phyloP scores from a whole-genome alignment of 257 asterid species.

The Cruciata laevipes region DNA sequence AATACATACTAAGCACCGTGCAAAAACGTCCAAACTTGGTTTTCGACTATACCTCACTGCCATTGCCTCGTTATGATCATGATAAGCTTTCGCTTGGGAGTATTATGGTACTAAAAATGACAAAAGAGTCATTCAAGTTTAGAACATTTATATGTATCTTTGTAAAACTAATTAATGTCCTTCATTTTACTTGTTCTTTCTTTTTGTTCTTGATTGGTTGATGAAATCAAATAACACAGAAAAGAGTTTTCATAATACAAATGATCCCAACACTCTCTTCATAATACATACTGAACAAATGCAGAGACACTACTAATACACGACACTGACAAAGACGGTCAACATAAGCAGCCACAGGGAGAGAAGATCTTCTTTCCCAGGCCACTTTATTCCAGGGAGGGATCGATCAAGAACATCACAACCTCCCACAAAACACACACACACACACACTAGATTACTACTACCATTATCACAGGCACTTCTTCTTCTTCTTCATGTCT shows the following conservation, averaged over 20 bases:
- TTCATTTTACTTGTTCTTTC: too few species aligned
- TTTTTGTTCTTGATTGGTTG: too few species aligned
- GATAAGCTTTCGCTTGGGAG: too few species aligned
- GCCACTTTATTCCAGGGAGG: constrained; percentile 10
- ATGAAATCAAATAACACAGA: not conserved
- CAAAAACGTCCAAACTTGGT: too few species aligned
- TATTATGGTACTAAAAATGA: too few species aligned
- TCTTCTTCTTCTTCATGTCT: constrained; percentile 11
- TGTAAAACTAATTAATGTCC: too few species aligned
- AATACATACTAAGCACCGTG: too few species aligned
- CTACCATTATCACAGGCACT: not conserved
- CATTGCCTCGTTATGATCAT: too few species aligned
- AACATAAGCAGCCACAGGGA: constrained; percentile 6
- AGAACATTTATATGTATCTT: too few species aligned
- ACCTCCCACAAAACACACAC: constrained; percentile 4
- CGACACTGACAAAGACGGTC: not conserved
- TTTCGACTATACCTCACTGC: too few species aligned
- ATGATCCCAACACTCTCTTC: constrained; percentile 1
- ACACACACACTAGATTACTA: not conserved
- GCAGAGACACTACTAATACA: constrained; percentile 1
- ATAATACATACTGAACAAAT: not conserved
- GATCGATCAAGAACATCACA: not conserved
- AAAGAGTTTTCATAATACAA: constrained; percentile 4
- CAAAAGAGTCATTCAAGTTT: too few species aligned
- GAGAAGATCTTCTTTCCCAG: not conserved